Evolutionary conservation across 176 grass and related monocot species (phyloP).

Genomic region (Bromus sterilis): DNA sequence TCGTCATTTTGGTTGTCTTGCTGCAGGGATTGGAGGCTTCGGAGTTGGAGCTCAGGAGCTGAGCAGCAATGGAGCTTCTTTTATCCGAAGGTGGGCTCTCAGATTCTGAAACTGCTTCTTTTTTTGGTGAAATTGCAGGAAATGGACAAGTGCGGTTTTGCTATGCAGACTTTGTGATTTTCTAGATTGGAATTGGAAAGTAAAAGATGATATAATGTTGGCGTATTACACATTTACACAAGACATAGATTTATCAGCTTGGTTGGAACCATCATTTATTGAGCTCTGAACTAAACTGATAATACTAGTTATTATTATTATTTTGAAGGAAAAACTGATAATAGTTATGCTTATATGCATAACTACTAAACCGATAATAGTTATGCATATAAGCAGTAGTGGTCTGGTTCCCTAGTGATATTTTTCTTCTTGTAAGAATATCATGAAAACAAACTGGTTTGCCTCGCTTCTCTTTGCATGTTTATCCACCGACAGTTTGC

Average conservation of each 20-base stretch:
- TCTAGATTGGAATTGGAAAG: neutral
- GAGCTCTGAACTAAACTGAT: neutral
- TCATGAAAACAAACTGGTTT: neutral
- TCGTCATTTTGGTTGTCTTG: slow-evolving; percentile 15
- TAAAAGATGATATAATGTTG: neutral
- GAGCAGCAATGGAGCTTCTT: slow-evolving; percentile 22
- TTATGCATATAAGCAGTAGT: neutral
- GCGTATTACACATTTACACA: neutral
- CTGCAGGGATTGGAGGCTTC: slow-evolving; percentile 11
- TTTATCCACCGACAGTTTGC: neutral
- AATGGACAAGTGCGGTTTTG: neutral
- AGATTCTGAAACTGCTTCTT: neutral
- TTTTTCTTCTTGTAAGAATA: neutral
- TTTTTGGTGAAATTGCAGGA: neutral
- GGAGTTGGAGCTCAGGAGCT: neutral
- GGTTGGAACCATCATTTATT: neutral
- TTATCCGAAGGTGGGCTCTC: slow-evolving; percentile 19
- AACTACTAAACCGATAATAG: too few relatives aligned
- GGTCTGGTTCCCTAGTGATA: neutral
- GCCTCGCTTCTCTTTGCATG: neutral
- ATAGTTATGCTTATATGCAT: too few relatives aligned
- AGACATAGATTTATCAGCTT: neutral
- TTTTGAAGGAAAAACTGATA: too few relatives aligned
- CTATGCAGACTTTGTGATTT: neutral
- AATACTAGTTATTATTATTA: too few relatives aligned